A percentile compares a stretch with the other conserved stretches of the same genome.
Evolutionary conservation across 192 early-diverging fungal genomes (phyloP).

Genomic region (Backusella morwellensis): DNA sequence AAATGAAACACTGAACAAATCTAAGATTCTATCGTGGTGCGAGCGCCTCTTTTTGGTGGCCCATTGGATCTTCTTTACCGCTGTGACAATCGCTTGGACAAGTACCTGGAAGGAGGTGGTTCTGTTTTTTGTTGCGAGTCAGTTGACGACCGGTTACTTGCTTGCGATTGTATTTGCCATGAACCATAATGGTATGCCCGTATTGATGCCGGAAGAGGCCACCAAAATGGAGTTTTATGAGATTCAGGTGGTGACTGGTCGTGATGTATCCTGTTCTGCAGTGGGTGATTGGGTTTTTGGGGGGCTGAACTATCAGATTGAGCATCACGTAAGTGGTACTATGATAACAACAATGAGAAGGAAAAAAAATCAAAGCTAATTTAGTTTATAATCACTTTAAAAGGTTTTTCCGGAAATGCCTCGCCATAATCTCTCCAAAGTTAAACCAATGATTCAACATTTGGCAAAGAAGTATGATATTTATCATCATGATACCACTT

Average conservation of each 20-base stretch:
- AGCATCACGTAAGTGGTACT: constrained; percentile 65
- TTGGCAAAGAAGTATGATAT: constrained; percentile 31
- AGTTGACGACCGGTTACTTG: constrained; percentile 67
- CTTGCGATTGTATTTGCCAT: constrained; percentile 75
- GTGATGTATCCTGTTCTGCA: constrained; percentile 59
- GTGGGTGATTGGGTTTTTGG: constrained; percentile 82
- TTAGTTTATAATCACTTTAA: not conserved
- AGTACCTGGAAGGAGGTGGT: constrained; percentile 37
- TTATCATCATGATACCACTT: constrained; percentile 4
- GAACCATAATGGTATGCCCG: constrained; percentile 86
- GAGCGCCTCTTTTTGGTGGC: constrained; percentile 56
- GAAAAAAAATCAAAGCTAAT: not conserved
- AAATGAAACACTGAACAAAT: constrained; percentile 44
- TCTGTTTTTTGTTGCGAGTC: constrained; percentile 61
- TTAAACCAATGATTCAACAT: constrained; percentile 54
- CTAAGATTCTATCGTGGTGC: constrained; percentile 39
- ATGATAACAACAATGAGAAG: not conserved
- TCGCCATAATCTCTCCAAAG: constrained; percentile 64
- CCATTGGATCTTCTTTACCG: constrained; percentile 70
- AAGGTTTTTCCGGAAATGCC: constrained; percentile 76
- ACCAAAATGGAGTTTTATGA: constrained; percentile 71
- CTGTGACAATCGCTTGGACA: constrained; percentile 45
- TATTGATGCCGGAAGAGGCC: constrained; percentile 62
- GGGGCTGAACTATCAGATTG: constrained; percentile 83
- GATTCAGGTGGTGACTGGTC: constrained; percentile 72